phyloP scores from a whole-genome alignment of 73 alveolate genomes.

The Paramecium pentaurelia region DNA sequence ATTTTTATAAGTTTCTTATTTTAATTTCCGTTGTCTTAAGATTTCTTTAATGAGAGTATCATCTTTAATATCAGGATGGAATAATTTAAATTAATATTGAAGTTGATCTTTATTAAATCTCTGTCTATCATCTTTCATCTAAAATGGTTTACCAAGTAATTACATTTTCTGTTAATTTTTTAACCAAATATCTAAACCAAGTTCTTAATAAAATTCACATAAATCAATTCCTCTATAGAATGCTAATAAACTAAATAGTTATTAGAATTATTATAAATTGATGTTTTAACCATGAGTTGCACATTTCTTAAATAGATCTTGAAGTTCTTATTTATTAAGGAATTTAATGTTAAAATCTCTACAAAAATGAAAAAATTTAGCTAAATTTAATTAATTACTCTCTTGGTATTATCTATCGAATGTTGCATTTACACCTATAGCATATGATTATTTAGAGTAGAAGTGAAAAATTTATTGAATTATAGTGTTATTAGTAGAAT shows the following conservation, averaged over 20 bases:
- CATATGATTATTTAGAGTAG: neutral
- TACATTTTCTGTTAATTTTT: neutral
- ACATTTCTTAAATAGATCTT: neutral
- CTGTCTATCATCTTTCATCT: neutral
- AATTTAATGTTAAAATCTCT: neutral
- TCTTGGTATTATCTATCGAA: neutral
- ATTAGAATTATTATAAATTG: neutral
- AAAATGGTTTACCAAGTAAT: neutral
- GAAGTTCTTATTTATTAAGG: neutral
- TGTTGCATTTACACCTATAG: neutral
- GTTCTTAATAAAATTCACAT: neutral
- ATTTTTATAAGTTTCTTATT: neutral
- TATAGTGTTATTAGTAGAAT: neutral
- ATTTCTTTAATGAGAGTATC: neutral
- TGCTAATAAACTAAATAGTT: neutral
- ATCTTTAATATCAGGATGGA: neutral
- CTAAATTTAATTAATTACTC: neutral
- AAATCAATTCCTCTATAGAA: neutral
- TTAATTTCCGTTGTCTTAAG: neutral
- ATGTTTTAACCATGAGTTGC: neutral
- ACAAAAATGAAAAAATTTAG: neutral
- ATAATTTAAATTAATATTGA: neutral
- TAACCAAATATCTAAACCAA: neutral
- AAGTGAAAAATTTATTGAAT: neutral
- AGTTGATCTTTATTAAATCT: neutral